Conservation (phyloP, 768 basidiomycete species). For the Phlegmacium glaucopus region DNA sequence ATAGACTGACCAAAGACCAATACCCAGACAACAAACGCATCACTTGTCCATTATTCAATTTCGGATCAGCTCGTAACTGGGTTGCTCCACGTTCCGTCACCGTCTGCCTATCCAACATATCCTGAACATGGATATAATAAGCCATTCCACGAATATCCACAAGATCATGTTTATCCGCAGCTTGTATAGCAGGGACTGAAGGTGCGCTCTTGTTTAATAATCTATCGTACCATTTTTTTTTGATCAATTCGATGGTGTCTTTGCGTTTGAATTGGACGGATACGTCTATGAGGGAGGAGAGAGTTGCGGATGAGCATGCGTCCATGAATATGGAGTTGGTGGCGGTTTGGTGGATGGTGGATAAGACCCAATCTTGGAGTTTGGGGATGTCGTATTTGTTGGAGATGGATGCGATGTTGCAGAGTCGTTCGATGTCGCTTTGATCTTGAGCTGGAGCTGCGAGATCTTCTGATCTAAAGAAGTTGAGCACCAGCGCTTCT, state of each 20-base stretch:
- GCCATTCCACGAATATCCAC: conserved; percentile 30
- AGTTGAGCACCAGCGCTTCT: too few species aligned
- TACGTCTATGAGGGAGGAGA: conserved; percentile 28
- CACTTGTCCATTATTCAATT: conserved; percentile 33
- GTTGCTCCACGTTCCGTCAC: conserved; percentile 24
- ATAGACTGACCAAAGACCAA: conserved; percentile 32
- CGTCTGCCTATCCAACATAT: conserved; percentile 28
- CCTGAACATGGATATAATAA: conserved; percentile 36
- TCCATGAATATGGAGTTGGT: conserved; percentile 24
- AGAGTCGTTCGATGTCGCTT: conserved; percentile 36
- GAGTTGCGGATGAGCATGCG: conserved; percentile 31
- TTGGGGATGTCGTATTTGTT: conserved; percentile 45
- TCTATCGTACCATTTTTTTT: conserved; percentile 28
- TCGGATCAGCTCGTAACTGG: conserved; percentile 31
- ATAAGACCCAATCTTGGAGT: conserved; percentile 42
- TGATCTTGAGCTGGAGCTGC: conserved; percentile 38
- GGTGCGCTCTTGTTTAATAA: conserved; percentile 28
- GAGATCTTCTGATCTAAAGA: conserved; percentile 41
- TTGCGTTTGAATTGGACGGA: conserved; percentile 16
- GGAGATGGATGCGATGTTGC: conserved; percentile 44
- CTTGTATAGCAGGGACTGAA: conserved; percentile 35
- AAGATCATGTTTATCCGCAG: conserved; percentile 30
- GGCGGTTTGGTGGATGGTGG: conserved; percentile 29
- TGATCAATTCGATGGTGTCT: conserved; percentile 16
- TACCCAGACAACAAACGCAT: conserved; percentile 34